Evolutionary conservation across 176 grass and related monocot genomes (phyloP), one percentile per base, ranked within the genome.

Genomic region (Thinopyrum elongatum): DNA sequence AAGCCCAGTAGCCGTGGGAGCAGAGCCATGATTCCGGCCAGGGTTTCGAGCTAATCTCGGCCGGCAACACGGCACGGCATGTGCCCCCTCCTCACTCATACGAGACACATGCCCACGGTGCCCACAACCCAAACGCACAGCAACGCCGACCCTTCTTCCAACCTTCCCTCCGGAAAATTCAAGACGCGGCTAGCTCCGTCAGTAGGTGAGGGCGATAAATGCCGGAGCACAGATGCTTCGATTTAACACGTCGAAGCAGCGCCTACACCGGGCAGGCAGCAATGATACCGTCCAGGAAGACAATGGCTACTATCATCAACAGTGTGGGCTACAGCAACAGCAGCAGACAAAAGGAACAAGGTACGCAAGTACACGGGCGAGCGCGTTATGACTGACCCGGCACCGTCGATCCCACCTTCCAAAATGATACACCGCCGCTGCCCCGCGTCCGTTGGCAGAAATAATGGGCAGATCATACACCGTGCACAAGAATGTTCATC

Each of bases 361-460:
- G 28, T 49, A 70, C 10, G 51, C 73, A 63, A 35, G 63, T 70
- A 82, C 72, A 35, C 12, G 4, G n/a, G 36, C 63, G 70, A 13
- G 70, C 70, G n/a, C 70, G 64, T 68, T 53, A 41, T 58, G n/a
- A 67, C 57, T 57, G 29, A 66, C 12, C 26, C 9, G 1, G 34
- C 61, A 14, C 83, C 86, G n/a, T 74, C 23, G 23, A 28, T 62
- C 82, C 47, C 63, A 49, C 46, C 73, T 49, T 88, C 67, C 86
- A 21, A 68, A 68, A 29, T 44, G 23, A 77, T 35, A 62, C 65
- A 46, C 9, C 23, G 3, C 49, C 55, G 31, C 39, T 0, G 49
- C 46, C 3, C 9, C 67, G 72, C 4, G 44, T 47, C 44, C 49
- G 49, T 53, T 68, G 25, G 26, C 38, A 72, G 70, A 72, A 83